Conservation (phyloP, 495 filamentous ascomycete genomes). For the Tuber umbilicatum region DNA sequence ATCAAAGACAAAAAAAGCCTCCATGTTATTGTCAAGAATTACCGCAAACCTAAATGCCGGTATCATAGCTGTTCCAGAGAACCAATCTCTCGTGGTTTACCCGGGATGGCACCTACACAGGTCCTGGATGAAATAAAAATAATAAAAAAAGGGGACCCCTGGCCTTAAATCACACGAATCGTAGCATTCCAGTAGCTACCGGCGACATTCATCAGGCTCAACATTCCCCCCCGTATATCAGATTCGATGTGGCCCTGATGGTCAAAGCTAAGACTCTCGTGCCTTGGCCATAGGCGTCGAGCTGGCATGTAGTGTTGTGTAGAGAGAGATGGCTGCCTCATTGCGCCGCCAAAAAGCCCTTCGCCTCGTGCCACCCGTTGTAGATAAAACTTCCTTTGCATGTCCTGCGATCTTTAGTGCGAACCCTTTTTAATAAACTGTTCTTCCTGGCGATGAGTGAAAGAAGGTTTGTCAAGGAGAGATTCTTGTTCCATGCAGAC, state of each 20-base stretch:
- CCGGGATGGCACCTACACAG: conserved; percentile 28
- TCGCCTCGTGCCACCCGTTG: not conserved
- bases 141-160: conserved; percentile 7
- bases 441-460: not conserved
- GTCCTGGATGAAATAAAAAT: not conserved
- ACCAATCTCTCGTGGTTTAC: conserved; percentile 29
- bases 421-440: not conserved
- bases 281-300: not conserved
- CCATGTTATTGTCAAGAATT: not conserved
- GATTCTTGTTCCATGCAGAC: conserved; percentile 22
- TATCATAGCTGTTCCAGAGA: conserved; percentile 24
- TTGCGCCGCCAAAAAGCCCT: not conserved
- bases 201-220: not conserved
- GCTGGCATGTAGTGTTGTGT: not conserved
- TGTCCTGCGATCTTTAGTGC: not conserved
- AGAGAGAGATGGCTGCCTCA: not conserved
- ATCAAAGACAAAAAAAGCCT: conserved; percentile 2
- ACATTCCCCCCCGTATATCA: not conserved
- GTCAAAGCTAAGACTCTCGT: not conserved
- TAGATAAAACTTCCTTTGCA: not conserved
- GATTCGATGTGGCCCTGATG: not conserved
- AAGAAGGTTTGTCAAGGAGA: not conserved
- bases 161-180: conserved; percentile 3
- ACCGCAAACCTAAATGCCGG: conserved; percentile 12
- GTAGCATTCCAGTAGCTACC: not conserved